Evolutionary conservation across 176 grass and related monocot genomes (phyloP), one percentile per base, ranked within the genome.

Genomic region (Zea luxurians): DNA sequence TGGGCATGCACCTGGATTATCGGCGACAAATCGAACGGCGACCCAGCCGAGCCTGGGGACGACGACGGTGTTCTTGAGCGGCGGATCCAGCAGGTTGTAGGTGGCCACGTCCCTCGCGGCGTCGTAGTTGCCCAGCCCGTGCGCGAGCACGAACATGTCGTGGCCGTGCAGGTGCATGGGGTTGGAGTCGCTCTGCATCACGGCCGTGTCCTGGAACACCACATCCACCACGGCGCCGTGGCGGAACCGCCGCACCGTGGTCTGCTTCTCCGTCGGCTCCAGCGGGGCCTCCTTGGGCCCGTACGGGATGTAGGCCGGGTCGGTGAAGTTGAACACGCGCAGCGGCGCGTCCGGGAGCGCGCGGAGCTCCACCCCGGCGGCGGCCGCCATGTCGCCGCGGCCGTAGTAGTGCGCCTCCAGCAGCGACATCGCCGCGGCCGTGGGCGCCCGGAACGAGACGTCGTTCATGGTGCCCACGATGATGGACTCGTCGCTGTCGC

Each of bases 141-240:
- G 60, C 1, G 73, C 73, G n/a, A 75, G 54, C 54, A 75, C 54
- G 38, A 75, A 75, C 54, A 66, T 9, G 10, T 68, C 62, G 13
- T 44, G 77, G 8, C 43, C 88, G 8, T 90, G 88, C 8, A 90
- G 50, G 48, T 90, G 88, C 80, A 87, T 87, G 2, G 88, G 88
- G 50, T 90, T 84, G 9, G 79, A 76, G 54, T 90, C 88, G 7
- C 80, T 66, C 15, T 37, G 49, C 68, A 84, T 12, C 20, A 86
- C 43, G 2, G 80, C 74, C 4, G 88, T 90, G 10, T 84, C 66
- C 80, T 90, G 88, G 78, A 75, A 75, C 54, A 75, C 73, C 38
- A 75, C 5, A 11, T 75, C 73, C 2, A 61, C 73, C 0, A 5
- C 13, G 2, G 17, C n/a, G 6, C 41, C 10, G n/a, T 80, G 65